These are phyloP conservation scores for Cystobasidiaceae sp. DNA, from an alignment of 1,284 basidiomycete species.

Conservation along the genomic window DNA sequence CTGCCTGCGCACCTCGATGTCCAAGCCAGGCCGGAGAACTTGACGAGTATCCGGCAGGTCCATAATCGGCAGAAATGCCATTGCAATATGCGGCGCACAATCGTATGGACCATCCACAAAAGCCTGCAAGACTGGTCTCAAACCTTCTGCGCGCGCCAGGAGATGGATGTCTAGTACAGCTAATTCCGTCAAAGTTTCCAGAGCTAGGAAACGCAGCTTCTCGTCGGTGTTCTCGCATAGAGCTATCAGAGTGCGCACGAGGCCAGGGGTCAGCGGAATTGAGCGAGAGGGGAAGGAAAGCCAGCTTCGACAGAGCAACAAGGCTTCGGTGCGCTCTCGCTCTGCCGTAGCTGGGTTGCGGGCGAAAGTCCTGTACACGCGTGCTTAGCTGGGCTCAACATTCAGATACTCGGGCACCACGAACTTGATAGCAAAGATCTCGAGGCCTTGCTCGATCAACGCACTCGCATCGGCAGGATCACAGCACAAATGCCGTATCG, in stretches of 20 bases:
- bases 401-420: slow-evolving; percentile 35
- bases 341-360: slow-evolving; percentile 15
- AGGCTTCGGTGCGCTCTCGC: slow-evolving; percentile 8
- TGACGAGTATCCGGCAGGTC: slow-evolving; percentile 78
- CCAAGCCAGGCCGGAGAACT: slow-evolving; percentile 73
- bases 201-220: slow-evolving; percentile 71
- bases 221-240: slow-evolving; percentile 90
- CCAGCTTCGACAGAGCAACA: slow-evolving; percentile 5
- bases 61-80: slow-evolving; percentile 74
- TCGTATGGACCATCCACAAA: slow-evolving; percentile 83
- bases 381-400: neutral
- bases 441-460: slow-evolving; percentile 56
- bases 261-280: slow-evolving; percentile 56
- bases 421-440: slow-evolving; percentile 84
- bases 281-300: neutral
- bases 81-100: slow-evolving; percentile 74
- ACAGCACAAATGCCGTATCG: slow-evolving; percentile 73
- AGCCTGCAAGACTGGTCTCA: slow-evolving; percentile 78
- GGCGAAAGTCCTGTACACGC: neutral
- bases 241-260: slow-evolving; percentile 83
- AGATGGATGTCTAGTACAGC: slow-evolving; percentile 71
- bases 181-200: slow-evolving; percentile 88
- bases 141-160: slow-evolving; percentile 72
- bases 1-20: slow-evolving; percentile 71
- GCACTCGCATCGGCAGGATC: slow-evolving; percentile 61